Conservation (phyloP, 441 rosid species). For the Geranium incanum region DNA sequence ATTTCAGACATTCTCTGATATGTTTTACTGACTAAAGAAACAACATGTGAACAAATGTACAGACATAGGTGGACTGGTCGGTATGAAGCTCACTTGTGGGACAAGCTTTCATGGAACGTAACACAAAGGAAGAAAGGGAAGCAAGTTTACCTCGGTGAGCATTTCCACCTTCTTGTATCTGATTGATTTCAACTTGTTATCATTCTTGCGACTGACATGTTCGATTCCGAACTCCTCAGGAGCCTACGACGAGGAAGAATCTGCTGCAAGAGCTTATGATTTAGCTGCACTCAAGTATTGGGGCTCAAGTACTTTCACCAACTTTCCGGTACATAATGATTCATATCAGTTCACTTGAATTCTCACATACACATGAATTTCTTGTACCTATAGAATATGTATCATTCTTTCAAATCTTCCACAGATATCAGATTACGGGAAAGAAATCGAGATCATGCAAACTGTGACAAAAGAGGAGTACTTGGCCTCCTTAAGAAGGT, state of each 20-base stretch:
- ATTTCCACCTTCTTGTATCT: neutral
- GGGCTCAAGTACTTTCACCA: slow-evolving; percentile 25
- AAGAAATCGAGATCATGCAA: slow-evolving; percentile 44
- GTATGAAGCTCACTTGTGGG: slow-evolving; percentile 57
- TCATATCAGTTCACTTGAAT: neutral
- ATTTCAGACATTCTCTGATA: neutral
- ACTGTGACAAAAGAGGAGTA: slow-evolving; percentile 47
- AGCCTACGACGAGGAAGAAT: slow-evolving; percentile 42
- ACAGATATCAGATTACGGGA: slow-evolving; percentile 49
- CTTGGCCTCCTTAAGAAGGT: slow-evolving; percentile 56
- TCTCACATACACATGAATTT: neutral
- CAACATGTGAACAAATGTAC: slow-evolving; percentile 3
- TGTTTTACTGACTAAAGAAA: neutral
- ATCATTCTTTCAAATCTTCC: neutral
- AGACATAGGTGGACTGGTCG: slow-evolving; percentile 55
- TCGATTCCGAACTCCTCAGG: slow-evolving; percentile 20
- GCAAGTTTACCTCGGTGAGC: slow-evolving; percentile 59
- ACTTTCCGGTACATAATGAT: slow-evolving; percentile 21
- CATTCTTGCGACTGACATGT: neutral
- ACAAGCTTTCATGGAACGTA: slow-evolving; percentile 47
- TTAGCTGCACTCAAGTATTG: neutral
- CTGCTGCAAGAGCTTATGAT: slow-evolving; percentile 40
- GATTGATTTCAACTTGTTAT: neutral
- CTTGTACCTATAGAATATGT: neutral
- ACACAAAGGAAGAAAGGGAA: slow-evolving; percentile 50